Base-by-base conservation (phyloP, 768 basidiomycete species). In the Coprinellus micaceus region DNA sequence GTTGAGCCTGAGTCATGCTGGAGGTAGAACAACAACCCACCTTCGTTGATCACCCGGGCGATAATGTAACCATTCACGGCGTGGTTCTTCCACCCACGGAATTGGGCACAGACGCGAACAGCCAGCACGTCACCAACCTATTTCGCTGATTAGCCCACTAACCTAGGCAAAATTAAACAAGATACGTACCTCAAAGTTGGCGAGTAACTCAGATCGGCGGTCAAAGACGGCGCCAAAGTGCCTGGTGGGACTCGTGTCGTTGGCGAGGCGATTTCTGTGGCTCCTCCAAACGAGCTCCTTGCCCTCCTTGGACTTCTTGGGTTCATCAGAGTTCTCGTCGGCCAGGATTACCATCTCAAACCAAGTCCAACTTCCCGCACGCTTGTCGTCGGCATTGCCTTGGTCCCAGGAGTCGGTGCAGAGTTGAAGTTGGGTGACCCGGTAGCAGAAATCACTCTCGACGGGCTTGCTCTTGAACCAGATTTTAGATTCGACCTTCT, bases 191-290 rank as follows among this genome's bases (percentile, higher is more conserved):
- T 64, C 59, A 12, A 64, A 56, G 22, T 43, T 49, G 21, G 60
- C 61, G 3, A 64, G 39, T 21, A 64, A 43, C 2, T 64, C 63
- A 15, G 60, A 57, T 21, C 63, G 47, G 22, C 63, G 61, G 54
- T 64, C 61, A 40, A 64, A 62, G 1, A 62, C 61, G 19, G 56
- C 46, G 13, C 63, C 63, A 49, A 55, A 64, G 41, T 60, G 60
- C n/a, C 63, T 58, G 24, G 58, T 46, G 15, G 59, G 28, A 12
- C 44, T 40, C 26, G 24, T 19, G 13, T 46, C 37, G 15, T 43
- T 21, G 25, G 62, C 63, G 17, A 53, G 29, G 24, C 63, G 51
- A 52, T 64, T 64, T 1, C 60, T 53, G 52, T 64, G 63, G 40
- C 63, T 64, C 25, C 59, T 51, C 61, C 61, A 64, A 17, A 45